A percentile compares a stretch with the other conserved stretches of the same genome.
These are phyloP conservation scores for Neostapfia colusana DNA, from an alignment of 176 grass and related monocot species.

Conservation along the genomic window DNA sequence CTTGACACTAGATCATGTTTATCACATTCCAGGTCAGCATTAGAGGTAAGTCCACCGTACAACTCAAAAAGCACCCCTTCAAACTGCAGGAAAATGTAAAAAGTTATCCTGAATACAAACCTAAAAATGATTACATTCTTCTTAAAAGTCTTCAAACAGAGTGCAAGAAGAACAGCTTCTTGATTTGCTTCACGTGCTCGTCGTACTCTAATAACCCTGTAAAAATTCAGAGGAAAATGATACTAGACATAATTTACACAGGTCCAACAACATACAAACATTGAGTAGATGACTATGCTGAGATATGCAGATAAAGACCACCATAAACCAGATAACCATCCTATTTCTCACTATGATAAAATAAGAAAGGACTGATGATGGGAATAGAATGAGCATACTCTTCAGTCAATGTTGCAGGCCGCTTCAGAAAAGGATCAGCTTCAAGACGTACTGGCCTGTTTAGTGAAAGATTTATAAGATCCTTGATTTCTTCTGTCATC, in stretches of 20 bases:
- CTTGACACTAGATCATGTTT: not conserved
- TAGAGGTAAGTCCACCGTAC: not conserved
- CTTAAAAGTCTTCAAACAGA: constrained; percentile 93
- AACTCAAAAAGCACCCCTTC: not conserved
- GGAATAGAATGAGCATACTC: constrained; percentile 56
- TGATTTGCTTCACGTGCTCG: constrained; percentile 77
- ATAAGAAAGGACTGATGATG: constrained; percentile 9
- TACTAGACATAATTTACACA: too few species aligned
- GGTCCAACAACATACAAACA: constrained; percentile 11
- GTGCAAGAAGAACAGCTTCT: constrained; percentile 92
- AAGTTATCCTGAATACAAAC: constrained; percentile 45
- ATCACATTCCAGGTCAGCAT: not conserved
- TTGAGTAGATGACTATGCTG: not conserved
- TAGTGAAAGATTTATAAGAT: constrained; percentile 80
- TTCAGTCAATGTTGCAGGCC: constrained; percentile 79
- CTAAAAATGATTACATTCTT: constrained; percentile 95
- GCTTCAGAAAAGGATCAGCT: constrained; percentile 82
- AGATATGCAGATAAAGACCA: constrained; percentile 6
- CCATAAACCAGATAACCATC: not conserved
- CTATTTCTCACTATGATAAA: not conserved
- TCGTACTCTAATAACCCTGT: constrained; percentile 87
- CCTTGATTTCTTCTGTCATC: constrained; percentile 87
- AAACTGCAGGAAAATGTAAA: too few species aligned
- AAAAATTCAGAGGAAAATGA: constrained; percentile 34
- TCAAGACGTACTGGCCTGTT: constrained; percentile 92